These are phyloP conservation scores for Diplodia corticola DNA, from an alignment of 2,329 filamentous ascomycete species.

Conservation along the genomic window DNA sequence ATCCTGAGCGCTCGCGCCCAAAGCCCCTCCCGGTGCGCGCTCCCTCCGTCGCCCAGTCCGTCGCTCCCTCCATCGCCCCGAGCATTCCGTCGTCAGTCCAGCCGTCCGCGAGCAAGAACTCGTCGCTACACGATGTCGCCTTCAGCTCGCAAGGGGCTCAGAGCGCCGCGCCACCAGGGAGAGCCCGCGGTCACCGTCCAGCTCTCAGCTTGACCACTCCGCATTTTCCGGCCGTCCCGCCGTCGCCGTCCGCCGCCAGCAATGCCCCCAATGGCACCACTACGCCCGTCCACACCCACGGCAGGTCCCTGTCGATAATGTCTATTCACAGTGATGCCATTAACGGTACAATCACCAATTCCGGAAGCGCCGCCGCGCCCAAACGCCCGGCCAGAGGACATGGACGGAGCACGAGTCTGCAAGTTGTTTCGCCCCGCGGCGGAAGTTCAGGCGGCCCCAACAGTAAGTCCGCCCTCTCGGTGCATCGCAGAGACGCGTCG, in stretches of 20 bases:
- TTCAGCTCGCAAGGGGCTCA: conserved; percentile 10
- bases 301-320: conserved; percentile 51
- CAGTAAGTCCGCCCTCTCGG: conserved; percentile 35
- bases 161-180: conserved; percentile 13
- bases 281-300: conserved; percentile 37
- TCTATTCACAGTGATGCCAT: conserved; percentile 35
- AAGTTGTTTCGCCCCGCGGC: conserved; percentile 59
- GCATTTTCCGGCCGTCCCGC: conserved; percentile 5
- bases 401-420: conserved; percentile 76
- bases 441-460: background rate
- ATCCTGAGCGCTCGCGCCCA: conserved; percentile 19
- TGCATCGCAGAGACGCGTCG: conserved; percentile 26
- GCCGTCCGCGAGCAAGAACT: conserved; percentile 23
- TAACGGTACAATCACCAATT: conserved; percentile 6
- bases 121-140: conserved; percentile 30
- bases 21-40: conserved; percentile 27
- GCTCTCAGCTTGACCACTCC: conserved; percentile 61
- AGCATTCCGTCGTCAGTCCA: conserved; percentile 40
- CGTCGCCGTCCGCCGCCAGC: conserved; percentile 5
- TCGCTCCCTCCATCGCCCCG: conserved; percentile 31
- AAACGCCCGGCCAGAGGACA: conserved; percentile 63
- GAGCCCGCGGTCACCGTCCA: conserved; percentile 61
- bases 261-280: conserved; percentile 31
- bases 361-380: conserved; percentile 24
- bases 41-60: conserved; percentile 28